phyloP scores from a whole-genome alignment of 179 eudicot species.

The Gypsophila paniculata region DNA sequence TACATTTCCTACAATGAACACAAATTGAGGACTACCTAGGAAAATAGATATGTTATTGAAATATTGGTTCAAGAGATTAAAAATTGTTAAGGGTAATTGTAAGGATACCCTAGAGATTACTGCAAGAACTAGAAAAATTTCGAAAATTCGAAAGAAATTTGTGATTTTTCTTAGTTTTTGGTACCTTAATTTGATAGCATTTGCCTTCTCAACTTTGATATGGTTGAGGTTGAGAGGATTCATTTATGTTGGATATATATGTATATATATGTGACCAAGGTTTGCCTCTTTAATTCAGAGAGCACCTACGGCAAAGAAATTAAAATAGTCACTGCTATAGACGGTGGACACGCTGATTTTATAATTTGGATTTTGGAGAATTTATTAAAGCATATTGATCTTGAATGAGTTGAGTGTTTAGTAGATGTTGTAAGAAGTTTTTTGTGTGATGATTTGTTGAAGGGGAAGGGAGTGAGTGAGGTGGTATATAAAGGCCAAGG shows the following conservation, averaged over 20 bases:
- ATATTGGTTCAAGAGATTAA: slow-evolving; percentile 39
- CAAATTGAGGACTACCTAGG: slow-evolving; percentile 49
- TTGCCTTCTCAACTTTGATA: slow-evolving; percentile 48
- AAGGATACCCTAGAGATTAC: slow-evolving; percentile 44
- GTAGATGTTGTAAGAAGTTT: slow-evolving; percentile 20
- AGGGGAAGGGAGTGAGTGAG: slow-evolving; percentile 18
- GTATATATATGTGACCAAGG: background rate
- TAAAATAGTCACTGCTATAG: too few species aligned
- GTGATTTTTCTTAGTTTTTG: slow-evolving; percentile 40
- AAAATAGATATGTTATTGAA: slow-evolving; percentile 31
- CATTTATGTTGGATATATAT: slow-evolving; percentile 36
- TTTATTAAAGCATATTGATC: slow-evolving; percentile 21
- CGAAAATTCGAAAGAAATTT: slow-evolving; percentile 54
- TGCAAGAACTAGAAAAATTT: slow-evolving; percentile 43
- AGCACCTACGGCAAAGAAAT: too few species aligned
- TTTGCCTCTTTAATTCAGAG: background rate
- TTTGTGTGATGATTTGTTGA: background rate
- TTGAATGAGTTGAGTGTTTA: slow-evolving; percentile 19
- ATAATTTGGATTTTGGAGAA: slow-evolving; percentile 5
- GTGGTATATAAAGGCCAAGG: slow-evolving; percentile 29
- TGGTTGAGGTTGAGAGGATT: slow-evolving; percentile 42
- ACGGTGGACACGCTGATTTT: background rate
- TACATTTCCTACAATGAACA: slow-evolving; percentile 66
- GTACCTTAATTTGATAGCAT: slow-evolving; percentile 42
- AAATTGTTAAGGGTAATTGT: slow-evolving; percentile 33